Conservation (phyloP, 441 rosid species). For the Adansonia gregorii region DNA sequence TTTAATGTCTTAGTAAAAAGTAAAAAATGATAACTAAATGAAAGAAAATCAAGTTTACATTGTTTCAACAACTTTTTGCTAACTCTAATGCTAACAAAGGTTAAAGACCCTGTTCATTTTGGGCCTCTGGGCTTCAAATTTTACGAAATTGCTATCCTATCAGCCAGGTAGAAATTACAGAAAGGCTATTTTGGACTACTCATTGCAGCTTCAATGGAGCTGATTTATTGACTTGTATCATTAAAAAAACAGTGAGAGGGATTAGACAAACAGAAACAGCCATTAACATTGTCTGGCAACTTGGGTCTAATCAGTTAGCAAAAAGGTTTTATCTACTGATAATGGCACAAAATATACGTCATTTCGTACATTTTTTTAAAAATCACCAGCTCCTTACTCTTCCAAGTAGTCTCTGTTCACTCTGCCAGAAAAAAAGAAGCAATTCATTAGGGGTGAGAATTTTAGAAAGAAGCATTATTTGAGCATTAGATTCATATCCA, state of each 20-base stretch:
- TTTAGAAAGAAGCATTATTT: not conserved
- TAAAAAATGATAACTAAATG: too few species aligned
- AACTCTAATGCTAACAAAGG: conserved; percentile 7
- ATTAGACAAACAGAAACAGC: not conserved
- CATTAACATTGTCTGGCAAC: not conserved
- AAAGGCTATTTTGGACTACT: not conserved
- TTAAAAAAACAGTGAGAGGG: not conserved
- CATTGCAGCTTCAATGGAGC: not conserved
- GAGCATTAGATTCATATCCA: not conserved
- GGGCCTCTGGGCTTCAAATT: not conserved
- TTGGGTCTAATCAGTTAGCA: conserved; percentile 10
- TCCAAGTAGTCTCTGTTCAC: not conserved
- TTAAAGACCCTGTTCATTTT: not conserved
- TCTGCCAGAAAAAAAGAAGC: conserved; percentile 3
- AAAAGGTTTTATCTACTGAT: not conserved
- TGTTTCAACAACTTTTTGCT: not conserved
- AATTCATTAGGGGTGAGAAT: not conserved
- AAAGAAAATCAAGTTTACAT: not conserved
- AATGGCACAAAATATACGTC: conserved; percentile 12
- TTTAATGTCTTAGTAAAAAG: too few species aligned
- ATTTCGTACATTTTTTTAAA: not conserved
- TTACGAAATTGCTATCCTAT: not conserved
- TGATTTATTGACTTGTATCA: conserved; percentile 10
- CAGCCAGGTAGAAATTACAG: not conserved
- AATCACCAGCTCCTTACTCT: conserved; percentile 10